A percentile compares a stretch with the other conserved stretches of the same genome.
phyloP scores from a whole-genome alignment of 306 rosid genomes.

The Dalbergia cochinchinensis region DNA sequence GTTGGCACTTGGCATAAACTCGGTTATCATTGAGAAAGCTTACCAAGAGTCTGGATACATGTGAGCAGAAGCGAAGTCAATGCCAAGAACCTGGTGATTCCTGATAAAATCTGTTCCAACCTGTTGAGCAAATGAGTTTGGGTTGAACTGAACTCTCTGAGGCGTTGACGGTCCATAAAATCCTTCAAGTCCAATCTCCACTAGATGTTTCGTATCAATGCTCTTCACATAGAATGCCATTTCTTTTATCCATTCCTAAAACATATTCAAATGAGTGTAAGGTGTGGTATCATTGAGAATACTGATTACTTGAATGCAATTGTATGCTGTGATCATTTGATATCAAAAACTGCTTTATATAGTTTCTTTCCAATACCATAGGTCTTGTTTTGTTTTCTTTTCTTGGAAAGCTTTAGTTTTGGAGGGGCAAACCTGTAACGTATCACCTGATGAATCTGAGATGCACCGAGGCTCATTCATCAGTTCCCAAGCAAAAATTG shows the following conservation, averaged over 20 bases:
- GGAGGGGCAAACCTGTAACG: constrained; percentile 69
- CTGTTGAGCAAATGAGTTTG: constrained; percentile 86
- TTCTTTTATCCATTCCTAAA: constrained; percentile 90
- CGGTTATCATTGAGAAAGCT: constrained; percentile 33
- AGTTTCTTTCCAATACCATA: neutral
- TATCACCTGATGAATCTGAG: constrained; percentile 81
- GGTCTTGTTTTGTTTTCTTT: neutral
- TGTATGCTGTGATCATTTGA: neutral
- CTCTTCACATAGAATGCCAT: constrained; percentile 91
- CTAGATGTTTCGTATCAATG: constrained; percentile 84
- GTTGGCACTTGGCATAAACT: constrained; percentile 11
- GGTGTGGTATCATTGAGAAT: constrained; percentile 21
- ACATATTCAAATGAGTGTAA: constrained; percentile 29
- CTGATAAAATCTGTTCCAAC: constrained; percentile 96
- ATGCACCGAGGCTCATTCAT: constrained; percentile 96
- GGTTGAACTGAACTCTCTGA: constrained; percentile 75
- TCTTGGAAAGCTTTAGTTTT: constrained; percentile 17
- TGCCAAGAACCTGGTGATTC: constrained; percentile 89
- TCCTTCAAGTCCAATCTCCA: constrained; percentile 94
- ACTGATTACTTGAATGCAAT: constrained; percentile 22
- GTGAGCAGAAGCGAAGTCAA: constrained; percentile 96
- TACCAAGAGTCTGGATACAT: constrained; percentile 95
- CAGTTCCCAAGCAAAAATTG: constrained; percentile 95
- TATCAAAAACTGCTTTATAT: constrained; percentile 13
- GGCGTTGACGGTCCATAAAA: constrained; percentile 96